A percentile compares a stretch with the other conserved stretches of the same genome.
phyloP scores from a whole-genome alignment of 2,329 filamentous ascomycete species.

The Plenodomus lindquistii region DNA sequence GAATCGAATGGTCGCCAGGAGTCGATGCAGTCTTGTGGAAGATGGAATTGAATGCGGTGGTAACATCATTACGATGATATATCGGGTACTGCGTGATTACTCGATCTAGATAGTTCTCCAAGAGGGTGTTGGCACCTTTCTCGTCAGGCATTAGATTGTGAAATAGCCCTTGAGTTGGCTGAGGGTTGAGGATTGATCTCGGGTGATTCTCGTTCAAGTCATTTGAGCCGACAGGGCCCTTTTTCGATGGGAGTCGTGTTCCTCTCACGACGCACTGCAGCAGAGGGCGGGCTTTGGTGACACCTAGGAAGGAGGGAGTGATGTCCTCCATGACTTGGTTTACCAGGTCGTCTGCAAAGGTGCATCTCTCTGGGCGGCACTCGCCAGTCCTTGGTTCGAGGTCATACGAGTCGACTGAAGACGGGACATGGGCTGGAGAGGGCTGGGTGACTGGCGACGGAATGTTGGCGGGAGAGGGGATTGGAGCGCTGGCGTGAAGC shows the following conservation, averaged over 20 bases:
- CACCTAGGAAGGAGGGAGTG: constrained; percentile 41
- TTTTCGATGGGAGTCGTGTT: constrained; percentile 40
- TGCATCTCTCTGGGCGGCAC: constrained; percentile 27
- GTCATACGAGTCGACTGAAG: constrained; percentile 26
- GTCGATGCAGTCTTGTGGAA: constrained; percentile 31
- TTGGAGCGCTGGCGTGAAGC: constrained; percentile 14
- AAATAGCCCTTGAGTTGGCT: constrained; percentile 29
- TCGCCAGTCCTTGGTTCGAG: constrained; percentile 20
- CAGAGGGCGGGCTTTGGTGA: constrained; percentile 37
- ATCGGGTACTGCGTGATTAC: constrained; percentile 45
- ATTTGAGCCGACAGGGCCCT: constrained; percentile 38
- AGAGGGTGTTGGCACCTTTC: constrained; percentile 36
- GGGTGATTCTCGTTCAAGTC: constrained; percentile 43
- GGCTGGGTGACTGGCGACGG: too few relatives aligned
- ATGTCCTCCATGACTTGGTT: constrained; percentile 42
- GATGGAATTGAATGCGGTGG: constrained; percentile 38
- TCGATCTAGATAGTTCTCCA: constrained; percentile 39
- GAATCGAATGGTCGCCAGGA: constrained; percentile 29
- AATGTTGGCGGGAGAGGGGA: constrained; percentile 31
- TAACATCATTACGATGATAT: constrained; percentile 40
- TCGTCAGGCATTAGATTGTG: constrained; percentile 34
- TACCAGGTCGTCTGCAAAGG: constrained; percentile 37
- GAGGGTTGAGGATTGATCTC: constrained; percentile 43
- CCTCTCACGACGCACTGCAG: constrained; percentile 42
- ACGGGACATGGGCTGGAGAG: too few relatives aligned